Evolutionary conservation across 148 eudicot genomes (phyloP).

Genomic region (Euryodendron excelsum): DNA sequence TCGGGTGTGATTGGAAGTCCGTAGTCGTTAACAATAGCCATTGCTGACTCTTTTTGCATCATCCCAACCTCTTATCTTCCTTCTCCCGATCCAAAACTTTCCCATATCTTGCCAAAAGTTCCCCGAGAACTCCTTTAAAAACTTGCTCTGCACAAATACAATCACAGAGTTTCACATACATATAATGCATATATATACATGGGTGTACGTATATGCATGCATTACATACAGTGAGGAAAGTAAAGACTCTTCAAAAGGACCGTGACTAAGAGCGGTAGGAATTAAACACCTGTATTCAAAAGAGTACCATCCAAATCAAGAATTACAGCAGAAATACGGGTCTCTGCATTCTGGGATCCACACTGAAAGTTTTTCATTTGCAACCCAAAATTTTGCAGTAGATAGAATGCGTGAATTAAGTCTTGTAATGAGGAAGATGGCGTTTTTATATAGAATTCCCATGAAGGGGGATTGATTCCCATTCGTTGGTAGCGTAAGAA

Average conservation of each 20-base stretch:
- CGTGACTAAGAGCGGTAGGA: not conserved
- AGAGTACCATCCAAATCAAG: conserved; percentile 93
- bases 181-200: not conserved
- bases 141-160: conserved; percentile 41
- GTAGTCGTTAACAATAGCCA: conserved; percentile 57
- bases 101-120: conserved; percentile 63
- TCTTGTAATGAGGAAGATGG: too few relatives aligned
- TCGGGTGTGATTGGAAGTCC: conserved; percentile 75
- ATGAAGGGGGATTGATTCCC: too few relatives aligned
- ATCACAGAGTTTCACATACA: not conserved
- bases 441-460: too few relatives aligned
- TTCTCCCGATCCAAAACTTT: conserved; percentile 59
- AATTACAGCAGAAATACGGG: conserved; percentile 59
- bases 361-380: conserved; percentile 18
- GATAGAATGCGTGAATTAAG: not conserved
- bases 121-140: conserved; percentile 49
- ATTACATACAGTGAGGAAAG: not conserved
- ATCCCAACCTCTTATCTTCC: conserved; percentile 65
- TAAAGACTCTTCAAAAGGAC: too few relatives aligned
- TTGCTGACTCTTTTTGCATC: conserved; percentile 52
- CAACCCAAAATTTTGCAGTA: not conserved
- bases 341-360: not conserved
- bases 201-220: not conserved
- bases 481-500: too few relatives aligned
- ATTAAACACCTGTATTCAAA: conserved; percentile 66